Conservation (phyloP, 108 stramenopile genomes). For the Skeletonema tropicum region DNA sequence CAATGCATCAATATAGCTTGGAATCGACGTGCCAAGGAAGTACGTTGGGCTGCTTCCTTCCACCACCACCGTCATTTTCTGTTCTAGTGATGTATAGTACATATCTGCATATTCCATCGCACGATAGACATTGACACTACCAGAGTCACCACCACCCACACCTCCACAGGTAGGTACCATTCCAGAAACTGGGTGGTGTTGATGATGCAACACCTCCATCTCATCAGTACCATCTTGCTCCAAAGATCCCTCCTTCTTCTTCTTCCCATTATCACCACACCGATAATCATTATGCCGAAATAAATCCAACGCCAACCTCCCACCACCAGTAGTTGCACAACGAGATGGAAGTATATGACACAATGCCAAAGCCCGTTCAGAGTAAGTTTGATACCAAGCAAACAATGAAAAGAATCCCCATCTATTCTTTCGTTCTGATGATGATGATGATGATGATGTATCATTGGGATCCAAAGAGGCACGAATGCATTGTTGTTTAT, state of each 20-base stretch:
- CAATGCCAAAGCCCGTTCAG: constrained; percentile 52
- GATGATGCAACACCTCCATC: not conserved
- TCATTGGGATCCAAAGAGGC: constrained; percentile 45
- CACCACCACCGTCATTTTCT: constrained; percentile 20
- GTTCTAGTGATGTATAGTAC: constrained; percentile 57
- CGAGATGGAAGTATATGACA: constrained; percentile 24
- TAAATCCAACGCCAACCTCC: constrained; percentile 25
- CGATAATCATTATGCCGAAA: constrained; percentile 38
- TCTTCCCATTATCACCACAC: not conserved
- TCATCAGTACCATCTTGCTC: not conserved
- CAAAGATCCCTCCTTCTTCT: not conserved
- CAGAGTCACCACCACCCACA: constrained; percentile 27
- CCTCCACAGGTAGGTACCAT: constrained; percentile 24
- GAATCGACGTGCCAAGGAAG: constrained; percentile 55
- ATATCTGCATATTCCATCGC: constrained; percentile 56
- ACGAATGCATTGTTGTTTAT: constrained; percentile 54
- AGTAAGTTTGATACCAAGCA: constrained; percentile 61
- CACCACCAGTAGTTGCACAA: not conserved
- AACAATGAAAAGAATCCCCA: constrained; percentile 33
- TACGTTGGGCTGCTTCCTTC: constrained; percentile 3
- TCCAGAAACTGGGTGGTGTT: constrained; percentile 28
- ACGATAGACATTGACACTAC: constrained; percentile 42
- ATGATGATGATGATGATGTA: not conserved
- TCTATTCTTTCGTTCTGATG: not conserved
- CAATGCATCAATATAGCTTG: constrained; percentile 58